Evolutionary conservation across 345 rosid species (phyloP).

Genomic region (Diplotaxis tenuifolia): DNA sequence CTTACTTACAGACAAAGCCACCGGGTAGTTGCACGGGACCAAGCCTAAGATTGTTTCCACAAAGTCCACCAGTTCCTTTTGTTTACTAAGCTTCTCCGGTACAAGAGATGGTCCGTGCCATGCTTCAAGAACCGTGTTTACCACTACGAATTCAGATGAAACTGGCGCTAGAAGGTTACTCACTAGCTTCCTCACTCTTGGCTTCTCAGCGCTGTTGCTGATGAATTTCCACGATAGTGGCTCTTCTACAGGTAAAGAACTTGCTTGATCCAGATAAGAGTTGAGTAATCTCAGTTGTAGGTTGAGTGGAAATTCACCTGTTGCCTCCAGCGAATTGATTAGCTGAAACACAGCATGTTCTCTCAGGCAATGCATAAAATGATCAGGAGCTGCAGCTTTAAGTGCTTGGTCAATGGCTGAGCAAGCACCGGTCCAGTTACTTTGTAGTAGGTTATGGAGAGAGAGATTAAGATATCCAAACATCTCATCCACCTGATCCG

Average conservation of each 20-base stretch:
- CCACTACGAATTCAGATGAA: slow-evolving; percentile 46
- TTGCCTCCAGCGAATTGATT: slow-evolving; percentile 32
- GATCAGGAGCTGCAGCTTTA: slow-evolving; percentile 47
- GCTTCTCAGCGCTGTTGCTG: slow-evolving; percentile 49
- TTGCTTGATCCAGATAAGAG: slow-evolving; percentile 52
- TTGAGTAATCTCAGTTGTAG: slow-evolving; percentile 52
- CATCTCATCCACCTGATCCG: slow-evolving; percentile 49
- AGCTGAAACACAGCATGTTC: slow-evolving; percentile 69
- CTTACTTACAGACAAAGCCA: slow-evolving; percentile 67
- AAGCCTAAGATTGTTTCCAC: slow-evolving; percentile 71
- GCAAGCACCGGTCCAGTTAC: slow-evolving; percentile 48
- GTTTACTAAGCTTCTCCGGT: slow-evolving; percentile 49
- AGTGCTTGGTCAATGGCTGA: slow-evolving; percentile 60
- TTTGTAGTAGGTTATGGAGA: slow-evolving; percentile 58
- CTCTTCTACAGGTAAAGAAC: slow-evolving; percentile 42
- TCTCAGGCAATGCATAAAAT: slow-evolving; percentile 57
- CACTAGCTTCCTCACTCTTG: slow-evolving; percentile 59
- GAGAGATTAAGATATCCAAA: slow-evolving; percentile 80
- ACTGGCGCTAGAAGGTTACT: slow-evolving; percentile 57
- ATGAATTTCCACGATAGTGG: slow-evolving; percentile 71
- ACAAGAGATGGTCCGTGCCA: slow-evolving; percentile 78
- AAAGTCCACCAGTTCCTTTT: slow-evolving; percentile 69
- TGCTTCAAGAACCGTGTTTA: slow-evolving; percentile 68
- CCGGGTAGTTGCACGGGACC: slow-evolving; percentile 61
- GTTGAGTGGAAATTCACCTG: slow-evolving; percentile 40